phyloP scores from a whole-genome alignment of 345 rosid species.

The Gossypium sturtianum region DNA sequence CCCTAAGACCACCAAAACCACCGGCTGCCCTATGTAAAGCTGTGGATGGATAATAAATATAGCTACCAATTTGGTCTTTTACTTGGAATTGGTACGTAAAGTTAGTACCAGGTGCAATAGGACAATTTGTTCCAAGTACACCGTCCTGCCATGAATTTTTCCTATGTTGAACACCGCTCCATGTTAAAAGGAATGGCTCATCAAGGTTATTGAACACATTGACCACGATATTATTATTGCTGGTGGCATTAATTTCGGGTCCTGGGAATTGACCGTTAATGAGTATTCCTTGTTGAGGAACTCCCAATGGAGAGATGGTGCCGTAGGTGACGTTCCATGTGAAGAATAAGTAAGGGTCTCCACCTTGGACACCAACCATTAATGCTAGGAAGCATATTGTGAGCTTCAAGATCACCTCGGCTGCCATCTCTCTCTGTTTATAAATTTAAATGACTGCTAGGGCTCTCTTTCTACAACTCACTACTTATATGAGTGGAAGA shows the following conservation, averaged over 20 bases:
- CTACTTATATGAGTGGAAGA: background rate
- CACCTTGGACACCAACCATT: slow-evolving; percentile 34
- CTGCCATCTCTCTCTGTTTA: slow-evolving; percentile 12
- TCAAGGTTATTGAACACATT: too few species aligned
- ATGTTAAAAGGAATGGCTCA: too few species aligned
- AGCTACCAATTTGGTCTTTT: slow-evolving; percentile 89
- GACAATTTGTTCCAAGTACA: slow-evolving; percentile 57
- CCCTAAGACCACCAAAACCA: slow-evolving; percentile 62
- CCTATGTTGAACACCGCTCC: too few species aligned
- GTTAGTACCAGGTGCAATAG: slow-evolving; percentile 62
- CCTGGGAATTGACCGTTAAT: background rate
- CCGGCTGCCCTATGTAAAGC: slow-evolving; percentile 51
- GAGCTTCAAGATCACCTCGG: slow-evolving; percentile 10
- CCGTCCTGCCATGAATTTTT: too few species aligned
- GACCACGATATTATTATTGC: too few species aligned
- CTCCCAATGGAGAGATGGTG: slow-evolving; percentile 61
- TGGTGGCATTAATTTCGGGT: too few species aligned
- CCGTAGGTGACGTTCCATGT: slow-evolving; percentile 82
- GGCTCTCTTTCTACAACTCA: background rate
- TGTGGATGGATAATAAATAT: slow-evolving; percentile 50
- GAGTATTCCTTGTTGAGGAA: slow-evolving; percentile 70
- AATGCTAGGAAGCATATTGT: slow-evolving; percentile 17
- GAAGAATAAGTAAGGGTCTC: slow-evolving; percentile 62
- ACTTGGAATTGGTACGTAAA: slow-evolving; percentile 78
- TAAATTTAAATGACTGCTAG: too few species aligned